These are phyloP conservation scores for Monotropa hypopitys DNA, from an alignment of 179 eudicot genomes.

Conservation along the genomic window DNA sequence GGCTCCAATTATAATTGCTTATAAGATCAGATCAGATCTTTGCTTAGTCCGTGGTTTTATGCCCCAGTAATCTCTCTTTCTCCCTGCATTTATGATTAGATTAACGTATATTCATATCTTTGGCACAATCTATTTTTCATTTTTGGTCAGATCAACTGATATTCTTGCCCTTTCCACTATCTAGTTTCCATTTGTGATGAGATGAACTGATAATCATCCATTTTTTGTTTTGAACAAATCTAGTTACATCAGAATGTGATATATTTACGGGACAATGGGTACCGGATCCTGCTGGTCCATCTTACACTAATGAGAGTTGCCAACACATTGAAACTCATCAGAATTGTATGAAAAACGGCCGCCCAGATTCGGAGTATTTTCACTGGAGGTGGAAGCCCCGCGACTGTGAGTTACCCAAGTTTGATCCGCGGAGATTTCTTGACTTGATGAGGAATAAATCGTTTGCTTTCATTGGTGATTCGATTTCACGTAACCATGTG, in stretches of 20 bases:
- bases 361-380: constrained; percentile 67
- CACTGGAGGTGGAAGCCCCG: constrained; percentile 79
- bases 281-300: constrained; percentile 54
- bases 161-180: not conserved
- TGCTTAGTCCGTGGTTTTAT: not conserved
- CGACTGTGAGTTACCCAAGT: constrained; percentile 47
- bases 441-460: constrained; percentile 56
- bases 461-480: constrained; percentile 84
- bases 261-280: constrained; percentile 71
- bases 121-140: not conserved
- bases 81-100: not conserved
- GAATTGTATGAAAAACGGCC: constrained; percentile 81
- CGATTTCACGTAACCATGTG: constrained; percentile 77
- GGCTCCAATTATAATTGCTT: not conserved
- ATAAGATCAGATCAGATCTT: not conserved
- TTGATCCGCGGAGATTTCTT: constrained; percentile 51
- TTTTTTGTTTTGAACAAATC: not conserved
- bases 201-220: not conserved
- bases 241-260: constrained; percentile 41
- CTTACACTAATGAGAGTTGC: constrained; percentile 63
- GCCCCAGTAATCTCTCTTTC: not conserved
- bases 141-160: not conserved
- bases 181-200: not conserved
- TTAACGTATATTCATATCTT: too few relatives aligned
- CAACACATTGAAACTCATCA: constrained; percentile 55